A percentile compares a stretch with the other conserved stretches of the same genome.
Conservation (phyloP, 129 eudicot genomes). For the Arctium lappa region DNA sequence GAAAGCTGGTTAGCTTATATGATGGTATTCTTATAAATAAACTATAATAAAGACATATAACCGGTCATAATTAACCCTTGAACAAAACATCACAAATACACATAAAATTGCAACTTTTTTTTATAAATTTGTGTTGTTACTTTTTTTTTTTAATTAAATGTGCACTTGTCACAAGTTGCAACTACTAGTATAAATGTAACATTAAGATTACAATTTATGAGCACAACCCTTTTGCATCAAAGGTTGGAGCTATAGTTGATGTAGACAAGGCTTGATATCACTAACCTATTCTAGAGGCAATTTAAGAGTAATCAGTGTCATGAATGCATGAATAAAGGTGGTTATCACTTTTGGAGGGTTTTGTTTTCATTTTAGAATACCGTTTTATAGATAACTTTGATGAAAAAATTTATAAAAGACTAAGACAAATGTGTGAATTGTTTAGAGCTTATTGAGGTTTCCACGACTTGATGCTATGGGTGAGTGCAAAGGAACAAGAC, state of each 20-base stretch:
- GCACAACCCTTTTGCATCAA: too few species aligned
- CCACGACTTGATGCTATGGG: neutral
- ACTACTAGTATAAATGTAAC: neutral
- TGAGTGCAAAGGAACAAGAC: neutral
- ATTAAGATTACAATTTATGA: too few species aligned
- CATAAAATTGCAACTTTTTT: neutral
- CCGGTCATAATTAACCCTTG: neutral
- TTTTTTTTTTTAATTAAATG: neutral
- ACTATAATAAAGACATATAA: neutral
- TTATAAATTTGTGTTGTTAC: neutral
- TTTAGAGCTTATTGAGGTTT: neutral
- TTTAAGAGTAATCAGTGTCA: neutral
- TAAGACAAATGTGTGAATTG: neutral
- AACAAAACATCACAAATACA: neutral
- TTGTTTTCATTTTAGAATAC: neutral
- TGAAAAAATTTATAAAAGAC: too few species aligned
- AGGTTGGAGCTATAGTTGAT: too few species aligned
- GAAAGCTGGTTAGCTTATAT: neutral
- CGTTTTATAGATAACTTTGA: neutral
- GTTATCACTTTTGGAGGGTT: neutral
- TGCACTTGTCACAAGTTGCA: conserved; percentile 6
- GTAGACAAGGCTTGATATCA: too few species aligned
- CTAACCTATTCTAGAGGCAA: neutral
- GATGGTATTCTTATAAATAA: neutral
- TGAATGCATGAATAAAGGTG: neutral